Conservation (phyloP, 805 yeast genomes). For the Geotrichum ghanense region DNA sequence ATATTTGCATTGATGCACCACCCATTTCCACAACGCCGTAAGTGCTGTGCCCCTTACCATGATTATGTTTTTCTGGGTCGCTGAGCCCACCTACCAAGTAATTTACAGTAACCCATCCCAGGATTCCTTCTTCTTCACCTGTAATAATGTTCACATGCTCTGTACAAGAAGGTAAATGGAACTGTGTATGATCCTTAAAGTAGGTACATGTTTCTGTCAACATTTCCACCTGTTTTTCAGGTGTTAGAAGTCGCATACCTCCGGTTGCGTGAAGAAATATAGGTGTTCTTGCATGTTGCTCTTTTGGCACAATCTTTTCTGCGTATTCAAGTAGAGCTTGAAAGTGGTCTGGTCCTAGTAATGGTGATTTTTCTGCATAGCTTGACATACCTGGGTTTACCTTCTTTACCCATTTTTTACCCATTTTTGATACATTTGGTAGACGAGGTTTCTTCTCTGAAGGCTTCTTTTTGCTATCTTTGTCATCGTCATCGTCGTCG, state of each 20-base stretch:
- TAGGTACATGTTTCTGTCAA: slow-evolving; percentile 42
- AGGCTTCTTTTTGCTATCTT: not conserved
- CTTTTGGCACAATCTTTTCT: slow-evolving; percentile 41
- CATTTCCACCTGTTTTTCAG: slow-evolving; percentile 34
- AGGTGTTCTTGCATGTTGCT: slow-evolving; percentile 54
- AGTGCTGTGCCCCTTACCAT: slow-evolving; percentile 35
- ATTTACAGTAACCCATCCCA: slow-evolving; percentile 57
- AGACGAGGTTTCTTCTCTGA: not conserved
- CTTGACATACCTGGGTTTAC: slow-evolving; percentile 49
- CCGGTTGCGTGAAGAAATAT: slow-evolving; percentile 61
- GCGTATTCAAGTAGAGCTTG: slow-evolving; percentile 38
- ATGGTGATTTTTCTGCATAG: slow-evolving; percentile 28
- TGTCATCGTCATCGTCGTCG: slow-evolving; percentile 11
- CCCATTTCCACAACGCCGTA: slow-evolving; percentile 55
- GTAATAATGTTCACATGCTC: slow-evolving; percentile 49
- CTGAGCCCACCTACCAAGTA: slow-evolving; percentile 37
- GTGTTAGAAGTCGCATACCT: slow-evolving; percentile 49
- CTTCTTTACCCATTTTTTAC: slow-evolving; percentile 34
- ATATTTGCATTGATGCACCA: slow-evolving; percentile 55
- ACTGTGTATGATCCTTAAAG: slow-evolving; percentile 34
- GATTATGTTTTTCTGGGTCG: slow-evolving; percentile 28
- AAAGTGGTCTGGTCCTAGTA: slow-evolving; percentile 42
- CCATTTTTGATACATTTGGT: slow-evolving; percentile 7
- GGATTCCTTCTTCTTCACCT: slow-evolving; percentile 56
- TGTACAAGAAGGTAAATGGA: slow-evolving; percentile 49